Base-by-base conservation (phyloP, 371 early-diverging fungal species). In the Haplosporangium sp. region DNA sequence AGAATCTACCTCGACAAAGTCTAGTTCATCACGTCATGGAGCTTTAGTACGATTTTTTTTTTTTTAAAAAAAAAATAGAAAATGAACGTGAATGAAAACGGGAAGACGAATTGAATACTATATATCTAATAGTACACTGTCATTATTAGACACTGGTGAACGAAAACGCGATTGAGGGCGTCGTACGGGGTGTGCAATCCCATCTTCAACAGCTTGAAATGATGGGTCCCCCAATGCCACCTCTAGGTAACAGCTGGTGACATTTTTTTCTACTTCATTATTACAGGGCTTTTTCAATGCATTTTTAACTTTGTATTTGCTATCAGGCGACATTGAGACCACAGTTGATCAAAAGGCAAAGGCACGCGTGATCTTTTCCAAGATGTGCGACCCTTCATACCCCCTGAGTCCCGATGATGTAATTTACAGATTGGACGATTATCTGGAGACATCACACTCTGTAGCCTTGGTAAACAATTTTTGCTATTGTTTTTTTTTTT, bases 331-430 rank as follows among this genome's bases (percentile, higher is more conserved):
- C 53, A n/a, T 27, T 6, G 39, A 45, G 34, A 40, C 50, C 6
- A 39, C 58, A 4, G 63, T 67, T 35, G 59, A 76, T 11, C 59
- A 63, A 47, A 72, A 57, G 59, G 56, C 77, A 3, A 73, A 62
- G 38, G 74, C 74, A 17, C 65, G 70, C 17, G 56, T 74, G n/a
- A 39, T 77, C 19, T 69, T 69, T 37, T 45, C 55, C 42, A 62
- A 62, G 74, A 55, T 73, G 48, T 7, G 13, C 15, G 55, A 67
- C 45, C 68, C 38, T 19, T 58, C 42, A 7, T 50, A 38, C 35
- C 56, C 53, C 19, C 20, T 60, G n/a, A 20, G 7, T 40, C 34
- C 48, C 3, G 65, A 61, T 4, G 52, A 6, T 9, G 52, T 35
- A 5, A 8, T 65, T 34, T 10, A 20, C 35, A 55, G 53, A n/a